phyloP scores from a whole-genome alignment of 805 yeast species.

The Starmerella riodocensis region DNA sequence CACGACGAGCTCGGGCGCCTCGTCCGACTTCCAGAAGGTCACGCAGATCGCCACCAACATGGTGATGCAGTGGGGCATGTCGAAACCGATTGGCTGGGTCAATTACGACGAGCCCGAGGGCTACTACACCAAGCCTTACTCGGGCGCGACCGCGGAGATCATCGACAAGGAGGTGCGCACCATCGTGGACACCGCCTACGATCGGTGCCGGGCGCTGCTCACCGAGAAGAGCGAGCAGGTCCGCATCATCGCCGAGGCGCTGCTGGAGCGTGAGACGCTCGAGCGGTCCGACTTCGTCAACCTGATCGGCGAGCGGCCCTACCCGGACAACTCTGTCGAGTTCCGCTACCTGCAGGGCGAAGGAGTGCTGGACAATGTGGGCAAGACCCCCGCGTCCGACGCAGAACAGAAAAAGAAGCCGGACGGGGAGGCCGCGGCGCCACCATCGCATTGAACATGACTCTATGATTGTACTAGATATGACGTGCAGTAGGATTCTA shows the following conservation, averaged over 20 bases:
- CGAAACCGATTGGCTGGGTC: constrained; percentile 75
- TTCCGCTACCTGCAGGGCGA: constrained; percentile 23
- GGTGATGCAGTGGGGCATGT: constrained; percentile 90
- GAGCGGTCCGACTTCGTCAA: constrained; percentile 90
- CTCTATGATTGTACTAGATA: no score
- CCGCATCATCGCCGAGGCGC: constrained; percentile 73
- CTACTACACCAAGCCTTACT: constrained; percentile 70
- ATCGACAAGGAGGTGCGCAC: constrained; percentile 77
- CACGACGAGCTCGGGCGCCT: constrained; percentile 91
- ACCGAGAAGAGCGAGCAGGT: constrained; percentile 61
- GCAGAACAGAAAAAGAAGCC: not conserved
- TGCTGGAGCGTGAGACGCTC: constrained; percentile 74
- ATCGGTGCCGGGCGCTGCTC: constrained; percentile 54
- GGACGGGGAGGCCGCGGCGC: not conserved
- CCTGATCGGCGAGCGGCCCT: constrained; percentile 81
- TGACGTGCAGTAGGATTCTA: no score
- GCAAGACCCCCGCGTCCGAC: constrained; percentile 1
- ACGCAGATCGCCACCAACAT: constrained; percentile 85
- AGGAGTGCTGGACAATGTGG: constrained; percentile 18
- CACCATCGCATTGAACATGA: not conserved
- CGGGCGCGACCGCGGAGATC: constrained; percentile 68
- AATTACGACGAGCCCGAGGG: constrained; percentile 57
- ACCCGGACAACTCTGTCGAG: constrained; percentile 31
- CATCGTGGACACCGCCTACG: constrained; percentile 63
- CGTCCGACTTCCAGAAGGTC: constrained; percentile 92